These are phyloP conservation scores for Pseudomassariella vexata DNA, from an alignment of 2,329 filamentous ascomycete genomes.

Conservation along the genomic window DNA sequence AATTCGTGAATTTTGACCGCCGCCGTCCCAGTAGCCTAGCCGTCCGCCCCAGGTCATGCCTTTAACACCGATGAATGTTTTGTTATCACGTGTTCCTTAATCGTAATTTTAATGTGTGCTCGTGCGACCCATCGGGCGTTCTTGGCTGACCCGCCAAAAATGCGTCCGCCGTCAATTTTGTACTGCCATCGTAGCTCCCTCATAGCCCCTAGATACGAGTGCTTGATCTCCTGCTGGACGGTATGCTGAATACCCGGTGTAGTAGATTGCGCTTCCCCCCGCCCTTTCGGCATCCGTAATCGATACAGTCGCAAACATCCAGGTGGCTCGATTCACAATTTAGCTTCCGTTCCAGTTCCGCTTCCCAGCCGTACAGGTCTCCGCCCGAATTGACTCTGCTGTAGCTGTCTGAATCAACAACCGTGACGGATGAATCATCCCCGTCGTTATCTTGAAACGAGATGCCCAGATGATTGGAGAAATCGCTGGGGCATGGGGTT, in stretches of 20 bases:
- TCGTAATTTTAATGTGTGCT: too few species aligned
- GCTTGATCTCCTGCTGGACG: conserved; percentile 11
- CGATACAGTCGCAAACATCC: conserved; percentile 12
- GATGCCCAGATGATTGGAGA: conserved; percentile 33
- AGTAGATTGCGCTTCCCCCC: conserved; percentile 28
- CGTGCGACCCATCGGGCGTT: too few species aligned
- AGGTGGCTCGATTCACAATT: conserved; percentile 15
- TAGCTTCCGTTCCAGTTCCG: conserved; percentile 32
- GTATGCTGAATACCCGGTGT: conserved; percentile 31
- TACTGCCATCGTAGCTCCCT: too few species aligned
- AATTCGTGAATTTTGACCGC: too few species aligned
- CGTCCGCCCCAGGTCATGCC: conserved; percentile 21
- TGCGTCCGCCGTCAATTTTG: too few species aligned
- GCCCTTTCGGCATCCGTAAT: conserved; percentile 21
- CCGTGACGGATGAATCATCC: conserved; percentile 17
- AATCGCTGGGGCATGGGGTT: conserved; percentile 26
- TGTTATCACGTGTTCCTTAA: too few species aligned
- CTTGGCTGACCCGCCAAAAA: too few species aligned
- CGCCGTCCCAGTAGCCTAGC: conserved; percentile 21
- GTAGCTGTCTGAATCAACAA: conserved; percentile 21
- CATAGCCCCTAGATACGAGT: background rate
- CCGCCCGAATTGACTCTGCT: conserved; percentile 21
- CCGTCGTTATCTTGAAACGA: conserved; percentile 20
- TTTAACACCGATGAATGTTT: too few species aligned
- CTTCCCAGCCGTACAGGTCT: conserved; percentile 51